A percentile compares a stretch with the other conserved stretches of the same genome.
These are phyloP conservation scores for Plantago elongata DNA, from an alignment of 257 asterid genomes.

Conservation along the genomic window DNA sequence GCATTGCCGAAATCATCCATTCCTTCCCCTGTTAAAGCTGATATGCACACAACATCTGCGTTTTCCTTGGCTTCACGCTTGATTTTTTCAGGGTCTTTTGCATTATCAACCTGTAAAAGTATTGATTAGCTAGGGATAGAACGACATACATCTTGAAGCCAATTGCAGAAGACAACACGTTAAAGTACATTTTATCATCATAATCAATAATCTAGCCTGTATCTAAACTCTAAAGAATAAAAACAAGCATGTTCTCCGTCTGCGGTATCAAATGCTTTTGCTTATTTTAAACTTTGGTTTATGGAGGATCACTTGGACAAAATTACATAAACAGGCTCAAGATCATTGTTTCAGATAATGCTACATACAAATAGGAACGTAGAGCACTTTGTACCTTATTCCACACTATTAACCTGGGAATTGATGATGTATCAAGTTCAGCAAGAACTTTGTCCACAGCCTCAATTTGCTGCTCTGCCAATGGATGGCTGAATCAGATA, in stretches of 20 bases:
- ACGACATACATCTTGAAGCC: conserved; percentile 4
- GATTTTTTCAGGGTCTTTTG: conserved; percentile 54
- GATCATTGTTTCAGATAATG: too few species aligned
- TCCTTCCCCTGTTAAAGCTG: conserved; percentile 97
- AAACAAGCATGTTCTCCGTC: background rate
- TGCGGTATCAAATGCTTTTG: background rate
- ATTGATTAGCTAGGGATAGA: conserved; percentile 16
- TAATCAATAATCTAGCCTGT: background rate
- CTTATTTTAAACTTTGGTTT: too few species aligned
- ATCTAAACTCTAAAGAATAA: background rate
- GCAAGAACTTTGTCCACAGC: conserved; percentile 95
- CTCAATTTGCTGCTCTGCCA: conserved; percentile 80
- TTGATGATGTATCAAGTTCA: conserved; percentile 71
- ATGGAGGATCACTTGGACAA: too few species aligned
- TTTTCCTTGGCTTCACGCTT: conserved; percentile 55
- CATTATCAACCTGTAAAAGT: conserved; percentile 73
- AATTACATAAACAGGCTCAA: too few species aligned
- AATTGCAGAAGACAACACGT: background rate
- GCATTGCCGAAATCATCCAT: conserved; percentile 80
- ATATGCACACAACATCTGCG: conserved; percentile 65
- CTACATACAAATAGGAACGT: conserved; percentile 1
- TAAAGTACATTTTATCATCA: background rate
- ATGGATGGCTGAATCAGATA: conserved; percentile 72
- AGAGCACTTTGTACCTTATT: conserved; percentile 60
- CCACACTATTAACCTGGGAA: conserved; percentile 85